phyloP scores from a whole-genome alignment of 2,329 filamentous ascomycete species.

The Talaromyces atroroseus region DNA sequence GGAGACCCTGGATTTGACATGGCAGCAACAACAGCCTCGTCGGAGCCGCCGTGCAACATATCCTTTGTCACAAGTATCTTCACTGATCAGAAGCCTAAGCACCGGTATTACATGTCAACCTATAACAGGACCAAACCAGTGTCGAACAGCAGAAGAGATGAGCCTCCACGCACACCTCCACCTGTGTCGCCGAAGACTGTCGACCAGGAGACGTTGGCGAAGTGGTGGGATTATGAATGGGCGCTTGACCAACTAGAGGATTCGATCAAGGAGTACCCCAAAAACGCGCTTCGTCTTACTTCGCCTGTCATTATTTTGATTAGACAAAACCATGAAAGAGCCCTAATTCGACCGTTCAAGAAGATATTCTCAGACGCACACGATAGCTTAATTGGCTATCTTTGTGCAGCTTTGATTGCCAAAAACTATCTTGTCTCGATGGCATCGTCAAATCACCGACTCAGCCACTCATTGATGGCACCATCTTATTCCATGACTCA shows the following conservation, averaged over 20 bases:
- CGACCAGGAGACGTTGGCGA: conserved; percentile 26
- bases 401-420: conserved; percentile 34
- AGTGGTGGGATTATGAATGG: conserved; percentile 37
- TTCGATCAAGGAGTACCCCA: conserved; percentile 32
- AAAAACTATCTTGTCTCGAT: conserved; percentile 33
- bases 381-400: conserved; percentile 30
- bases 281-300: conserved; percentile 30
- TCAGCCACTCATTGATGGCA: conserved; percentile 17
- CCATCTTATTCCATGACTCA: conserved; percentile 3
- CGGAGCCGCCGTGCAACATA: conserved; percentile 4
- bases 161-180: conserved; percentile 10
- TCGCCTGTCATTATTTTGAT: conserved; percentile 37
- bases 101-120: conserved; percentile 10
- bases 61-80: conserved; percentile 9
- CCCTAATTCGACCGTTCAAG: conserved; percentile 29
- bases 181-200: conserved; percentile 19
- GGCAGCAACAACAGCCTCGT: neutral
- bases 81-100: conserved; percentile 5
- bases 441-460: conserved; percentile 22
- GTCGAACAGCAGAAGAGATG: neutral
- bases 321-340: conserved; percentile 32
- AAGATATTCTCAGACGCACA: conserved; percentile 31
- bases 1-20: conserved; percentile 17
- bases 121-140: conserved; percentile 7
- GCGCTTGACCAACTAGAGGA: conserved; percentile 34